These are phyloP conservation scores for Petunia hybrid DNA, from an alignment of 305 asterid species.

Conservation along the genomic window DNA sequence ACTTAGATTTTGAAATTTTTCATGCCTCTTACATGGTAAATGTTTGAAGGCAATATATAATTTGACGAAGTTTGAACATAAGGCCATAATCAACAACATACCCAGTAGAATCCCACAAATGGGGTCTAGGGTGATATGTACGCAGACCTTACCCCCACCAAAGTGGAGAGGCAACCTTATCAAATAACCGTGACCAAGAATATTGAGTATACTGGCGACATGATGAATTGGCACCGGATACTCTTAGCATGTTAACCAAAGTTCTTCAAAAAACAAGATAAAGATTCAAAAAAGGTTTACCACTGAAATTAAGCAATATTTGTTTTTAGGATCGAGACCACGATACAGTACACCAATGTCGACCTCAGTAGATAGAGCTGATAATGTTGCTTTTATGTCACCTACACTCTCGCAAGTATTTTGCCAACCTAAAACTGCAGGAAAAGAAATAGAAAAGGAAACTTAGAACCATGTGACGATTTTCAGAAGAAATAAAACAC, in stretches of 20 bases:
- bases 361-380: conserved; percentile 80
- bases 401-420: conserved; percentile 81
- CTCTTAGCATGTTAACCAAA: conserved; percentile 19
- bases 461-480: conserved; percentile 21
- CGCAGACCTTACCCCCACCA: too few species aligned
- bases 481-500: conserved; percentile 13
- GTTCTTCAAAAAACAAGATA: conserved; percentile 8
- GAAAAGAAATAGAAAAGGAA: conserved; percentile 28
- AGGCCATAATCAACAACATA: too few species aligned
- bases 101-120: too few species aligned
- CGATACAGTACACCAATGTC: conserved; percentile 83
- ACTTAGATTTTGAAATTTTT: background rate
- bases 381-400: conserved; percentile 76
- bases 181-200: conserved; percentile 7
- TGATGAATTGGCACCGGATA: conserved; percentile 13
- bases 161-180: background rate
- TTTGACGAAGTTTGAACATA: background rate
- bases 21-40: background rate
- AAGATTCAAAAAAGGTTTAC: conserved; percentile 55
- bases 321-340: conserved; percentile 85
- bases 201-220: background rate
- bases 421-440: conserved; percentile 95
- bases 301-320: conserved; percentile 81
- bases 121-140: too few species aligned
- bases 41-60: background rate